Evolutionary conservation across 2,329 filamentous ascomycete species (phyloP).

Genomic region (Sclerotinia nivalis): DNA sequence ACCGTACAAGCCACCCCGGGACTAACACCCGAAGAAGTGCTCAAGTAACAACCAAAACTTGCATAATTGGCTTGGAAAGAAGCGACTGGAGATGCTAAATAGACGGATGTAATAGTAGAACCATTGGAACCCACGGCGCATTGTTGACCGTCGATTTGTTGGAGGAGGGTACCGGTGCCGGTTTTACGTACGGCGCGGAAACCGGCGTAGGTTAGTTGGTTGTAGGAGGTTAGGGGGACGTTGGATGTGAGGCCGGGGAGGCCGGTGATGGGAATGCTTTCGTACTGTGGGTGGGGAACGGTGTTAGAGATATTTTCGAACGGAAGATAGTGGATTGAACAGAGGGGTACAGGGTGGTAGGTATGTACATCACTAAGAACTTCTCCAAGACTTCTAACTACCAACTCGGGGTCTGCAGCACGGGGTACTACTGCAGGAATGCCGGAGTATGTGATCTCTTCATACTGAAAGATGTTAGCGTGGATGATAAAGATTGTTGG

Average conservation of each 20-base stretch:
- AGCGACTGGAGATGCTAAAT: background rate
- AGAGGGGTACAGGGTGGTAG: no score
- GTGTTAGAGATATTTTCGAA: background rate
- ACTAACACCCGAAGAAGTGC: background rate
- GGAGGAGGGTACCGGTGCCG: background rate
- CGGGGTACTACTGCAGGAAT: background rate
- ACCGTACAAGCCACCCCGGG: background rate
- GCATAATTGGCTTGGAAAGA: background rate
- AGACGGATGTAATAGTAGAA: background rate
- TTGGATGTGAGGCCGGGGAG: background rate
- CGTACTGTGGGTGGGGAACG: background rate
- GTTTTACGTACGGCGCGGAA: background rate
- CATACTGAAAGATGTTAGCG: background rate
- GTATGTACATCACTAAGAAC: background rate
- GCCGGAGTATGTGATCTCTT: background rate
- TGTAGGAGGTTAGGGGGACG: background rate
- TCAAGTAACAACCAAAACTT: background rate
- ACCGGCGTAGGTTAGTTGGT: background rate
- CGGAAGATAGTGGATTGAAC: background rate
- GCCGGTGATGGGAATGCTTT: background rate
- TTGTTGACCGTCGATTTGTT: background rate
- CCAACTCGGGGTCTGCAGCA: background rate
- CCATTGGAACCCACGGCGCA: background rate
- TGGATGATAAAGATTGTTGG: background rate
- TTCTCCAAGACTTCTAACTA: background rate